Evolutionary conservation across 208 protist species (phyloP), one percentile per base, ranked within the genome.

Genomic region (Trypanosoma lewisi): DNA sequence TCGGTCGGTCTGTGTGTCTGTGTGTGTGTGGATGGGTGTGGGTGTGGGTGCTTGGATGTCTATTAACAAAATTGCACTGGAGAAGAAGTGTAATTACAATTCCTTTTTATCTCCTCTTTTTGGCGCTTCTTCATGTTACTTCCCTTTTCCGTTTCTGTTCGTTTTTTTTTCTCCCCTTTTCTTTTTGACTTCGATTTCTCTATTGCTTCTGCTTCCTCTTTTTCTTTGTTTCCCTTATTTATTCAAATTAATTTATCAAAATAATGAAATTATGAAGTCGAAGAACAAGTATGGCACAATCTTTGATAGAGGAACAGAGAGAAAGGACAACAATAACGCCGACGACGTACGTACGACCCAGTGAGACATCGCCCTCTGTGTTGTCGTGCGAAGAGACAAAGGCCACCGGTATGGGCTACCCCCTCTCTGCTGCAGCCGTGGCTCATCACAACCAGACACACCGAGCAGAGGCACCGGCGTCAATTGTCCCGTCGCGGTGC

Each of bases 221-320:
- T 36, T 56, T 55, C 7, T 41, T 11, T 56, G 27, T 48, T 49
- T 0, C 25, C 28, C 30, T 37, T 58, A 16, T 44, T 7, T 28
- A 30, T 28, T 31, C 12, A 52, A 30, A 14, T 44, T 16, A 2
- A 21, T 49, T 21, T 33, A 2, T 49, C 12, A 9, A 17, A 36
- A 47, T 23, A 25, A 31, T 47, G 19, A 45, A 47, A 7, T 23
- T 42, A 9, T 19, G 11, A 52, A 28, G 27, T 49, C 27, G 23
- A 50, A 63, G n/a, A 23, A 25, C 4, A 11, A 12, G 59, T 23
- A 66, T 72, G 67, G 49, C 51, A 44, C 58, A 72, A 57, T 41
- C 57, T 12, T 17, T 72, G 36, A 60, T 59, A 52, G 67, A n/a
- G 28, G 47, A 60, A 21, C 51, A 21, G 36, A 51, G 57, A 25